phyloP scores from a whole-genome alignment of 108 stramenopile genomes.

The Chaetoceros tenuissimus region DNA sequence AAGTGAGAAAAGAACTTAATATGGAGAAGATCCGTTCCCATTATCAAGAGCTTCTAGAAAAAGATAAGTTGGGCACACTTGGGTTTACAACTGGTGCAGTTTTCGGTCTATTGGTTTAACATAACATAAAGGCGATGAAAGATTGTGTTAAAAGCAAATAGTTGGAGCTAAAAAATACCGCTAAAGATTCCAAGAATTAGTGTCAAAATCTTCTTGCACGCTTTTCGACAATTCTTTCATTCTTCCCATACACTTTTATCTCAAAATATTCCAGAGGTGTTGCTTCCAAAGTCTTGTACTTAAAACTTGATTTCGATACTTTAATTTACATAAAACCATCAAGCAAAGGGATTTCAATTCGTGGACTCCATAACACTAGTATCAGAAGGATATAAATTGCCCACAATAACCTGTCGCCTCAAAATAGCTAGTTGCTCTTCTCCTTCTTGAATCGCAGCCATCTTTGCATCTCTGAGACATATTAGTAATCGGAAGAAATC shows the following conservation, averaged over 20 bases:
- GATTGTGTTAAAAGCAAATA: no score
- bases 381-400: slow-evolving; percentile 64
- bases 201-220: no score
- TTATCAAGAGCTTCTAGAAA: not conserved
- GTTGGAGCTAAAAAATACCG: no score
- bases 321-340: no score
- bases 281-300: no score
- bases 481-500: not conserved
- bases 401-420: slow-evolving; percentile 51
- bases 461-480: slow-evolving; percentile 37
- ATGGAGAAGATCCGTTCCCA: not conserved
- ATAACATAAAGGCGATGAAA: no score
- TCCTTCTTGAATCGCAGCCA: slow-evolving; percentile 49
- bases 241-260: no score
- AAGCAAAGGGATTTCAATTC: no score
- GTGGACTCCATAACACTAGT: slow-evolving; percentile 70
- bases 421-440: slow-evolving; percentile 57
- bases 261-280: no score
- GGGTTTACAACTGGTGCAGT: not conserved
- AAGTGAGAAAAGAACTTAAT: not conserved
- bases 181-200: no score
- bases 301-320: no score
- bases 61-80: not conserved
- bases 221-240: no score
- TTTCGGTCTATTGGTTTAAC: not conserved